phyloP scores from a whole-genome alignment of 2,329 filamentous ascomycete genomes.

The Leptographium flavum region DNA sequence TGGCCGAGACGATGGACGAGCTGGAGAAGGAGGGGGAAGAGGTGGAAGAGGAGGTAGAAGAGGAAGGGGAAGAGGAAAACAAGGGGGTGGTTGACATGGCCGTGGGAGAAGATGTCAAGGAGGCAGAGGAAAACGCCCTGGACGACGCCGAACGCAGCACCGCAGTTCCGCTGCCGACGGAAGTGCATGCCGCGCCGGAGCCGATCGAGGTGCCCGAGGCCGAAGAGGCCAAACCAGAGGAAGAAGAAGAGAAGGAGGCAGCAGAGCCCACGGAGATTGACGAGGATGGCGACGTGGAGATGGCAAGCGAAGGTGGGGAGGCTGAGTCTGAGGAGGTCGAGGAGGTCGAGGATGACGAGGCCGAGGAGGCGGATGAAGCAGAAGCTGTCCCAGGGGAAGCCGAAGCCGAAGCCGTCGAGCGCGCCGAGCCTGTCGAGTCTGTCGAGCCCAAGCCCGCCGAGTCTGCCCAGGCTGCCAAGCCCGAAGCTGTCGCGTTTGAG shows the following conservation, averaged over 20 bases:
- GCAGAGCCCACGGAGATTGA: too few relatives aligned
- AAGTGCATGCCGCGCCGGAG: not conserved
- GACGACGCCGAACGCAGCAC: not conserved
- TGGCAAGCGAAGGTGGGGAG: too few relatives aligned
- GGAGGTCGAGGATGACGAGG: not conserved
- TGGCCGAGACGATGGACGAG: conserved; percentile 18
- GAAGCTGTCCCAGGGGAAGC: not conserved
- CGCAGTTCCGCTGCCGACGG: not conserved
- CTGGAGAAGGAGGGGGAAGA: conserved; percentile 20
- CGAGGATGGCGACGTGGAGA: too few relatives aligned
- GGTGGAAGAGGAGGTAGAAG: not conserved
- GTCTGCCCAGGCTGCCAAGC: not conserved
- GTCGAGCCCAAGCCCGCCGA: not conserved
- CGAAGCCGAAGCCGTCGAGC: not conserved
- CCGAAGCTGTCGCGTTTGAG: too few relatives aligned
- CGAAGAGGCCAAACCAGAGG: too few relatives aligned
- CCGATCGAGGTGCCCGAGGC: not conserved
- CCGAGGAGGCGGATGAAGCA: not conserved
- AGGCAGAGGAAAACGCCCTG: not conserved
- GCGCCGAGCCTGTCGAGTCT: not conserved
- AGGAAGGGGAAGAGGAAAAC: not conserved
- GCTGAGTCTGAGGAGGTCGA: not conserved
- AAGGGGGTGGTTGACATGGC: not conserved
- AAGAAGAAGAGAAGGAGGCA: too few relatives aligned
- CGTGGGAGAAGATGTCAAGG: not conserved